Conservation (phyloP, 164 flowering plant species). For the Protea cynaroides region DNA sequence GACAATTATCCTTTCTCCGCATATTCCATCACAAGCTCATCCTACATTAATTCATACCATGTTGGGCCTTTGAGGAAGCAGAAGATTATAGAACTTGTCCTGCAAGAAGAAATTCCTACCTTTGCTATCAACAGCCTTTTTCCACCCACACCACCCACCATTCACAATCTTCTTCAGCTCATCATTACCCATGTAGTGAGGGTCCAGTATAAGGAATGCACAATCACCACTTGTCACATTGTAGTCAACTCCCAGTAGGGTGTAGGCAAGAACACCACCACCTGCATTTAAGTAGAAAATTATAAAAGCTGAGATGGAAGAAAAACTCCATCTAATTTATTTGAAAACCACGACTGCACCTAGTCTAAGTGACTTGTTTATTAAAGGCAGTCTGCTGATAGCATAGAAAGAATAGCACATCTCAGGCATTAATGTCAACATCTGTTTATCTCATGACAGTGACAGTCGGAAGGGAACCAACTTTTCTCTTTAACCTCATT, state of each 20-base stretch:
- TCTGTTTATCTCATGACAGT: too few species aligned
- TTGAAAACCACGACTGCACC: not conserved
- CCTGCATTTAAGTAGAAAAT: slow-evolving; percentile 40
- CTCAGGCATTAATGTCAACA: too few species aligned
- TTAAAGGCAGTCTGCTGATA: too few species aligned
- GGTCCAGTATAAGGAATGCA: slow-evolving; percentile 91
- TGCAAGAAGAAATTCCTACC: slow-evolving; percentile 85
- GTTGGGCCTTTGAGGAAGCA: slow-evolving; percentile 85
- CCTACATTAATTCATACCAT: slow-evolving; percentile 46
- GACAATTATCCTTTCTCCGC: too few species aligned
- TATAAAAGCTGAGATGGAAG: not conserved
- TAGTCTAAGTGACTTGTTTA: too few species aligned
- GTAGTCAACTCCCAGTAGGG: slow-evolving; percentile 89
- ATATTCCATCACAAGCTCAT: too few species aligned
- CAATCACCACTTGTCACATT: slow-evolving; percentile 86
- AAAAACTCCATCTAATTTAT: not conserved
- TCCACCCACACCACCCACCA: slow-evolving; percentile 99
- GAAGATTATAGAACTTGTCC: slow-evolving; percentile 86
- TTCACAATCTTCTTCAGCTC: slow-evolving; percentile 77
- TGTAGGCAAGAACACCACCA: slow-evolving; percentile 96
- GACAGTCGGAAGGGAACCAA: too few species aligned
- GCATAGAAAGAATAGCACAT: too few species aligned
- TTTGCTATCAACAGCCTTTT: slow-evolving; percentile 84
- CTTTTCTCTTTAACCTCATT: too few species aligned
- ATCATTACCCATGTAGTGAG: slow-evolving; percentile 82